phyloP scores from a whole-genome alignment of 306 rosid genomes.

The Calophaca sinica region DNA sequence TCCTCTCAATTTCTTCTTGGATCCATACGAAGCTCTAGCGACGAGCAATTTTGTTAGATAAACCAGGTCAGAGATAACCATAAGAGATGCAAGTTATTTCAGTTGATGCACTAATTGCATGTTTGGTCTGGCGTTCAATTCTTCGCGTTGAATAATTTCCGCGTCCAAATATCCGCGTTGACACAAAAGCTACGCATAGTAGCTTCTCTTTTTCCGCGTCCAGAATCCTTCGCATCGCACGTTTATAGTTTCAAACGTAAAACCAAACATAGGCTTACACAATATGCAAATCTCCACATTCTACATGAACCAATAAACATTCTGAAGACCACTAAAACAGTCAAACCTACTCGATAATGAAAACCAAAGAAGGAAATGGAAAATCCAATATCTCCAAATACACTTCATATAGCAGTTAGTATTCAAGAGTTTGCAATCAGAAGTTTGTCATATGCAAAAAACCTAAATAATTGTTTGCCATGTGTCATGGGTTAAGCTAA shows the following conservation, averaged over 20 bases:
- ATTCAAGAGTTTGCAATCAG: constrained; percentile 24
- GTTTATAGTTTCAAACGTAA: too few species aligned
- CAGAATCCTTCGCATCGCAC: too few species aligned
- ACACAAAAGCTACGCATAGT: too few species aligned
- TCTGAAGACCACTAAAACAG: background rate
- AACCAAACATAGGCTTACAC: too few species aligned
- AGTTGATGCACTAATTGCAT: background rate
- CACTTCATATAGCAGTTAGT: constrained; percentile 18
- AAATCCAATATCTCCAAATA: constrained; percentile 34
- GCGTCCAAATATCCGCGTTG: too few species aligned
- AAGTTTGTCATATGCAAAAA: constrained; percentile 41
- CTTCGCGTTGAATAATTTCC: too few species aligned
- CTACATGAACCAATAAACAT: background rate
- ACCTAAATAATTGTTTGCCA: constrained; percentile 34
- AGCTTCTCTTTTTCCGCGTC: too few species aligned
- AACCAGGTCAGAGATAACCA: constrained; percentile 8
- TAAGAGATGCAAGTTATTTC: constrained; percentile 1
- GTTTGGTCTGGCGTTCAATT: too few species aligned
- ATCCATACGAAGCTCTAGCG: background rate
- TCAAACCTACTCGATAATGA: constrained; percentile 28
- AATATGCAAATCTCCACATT: constrained; percentile 13
- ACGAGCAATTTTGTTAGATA: background rate
- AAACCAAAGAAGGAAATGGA: constrained; percentile 38
- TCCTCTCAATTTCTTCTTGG: background rate
- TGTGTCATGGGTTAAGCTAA: constrained; percentile 31